Base-by-base conservation (phyloP, 1,284 basidiomycete species). In the Cryptococcus sp. region DNA sequence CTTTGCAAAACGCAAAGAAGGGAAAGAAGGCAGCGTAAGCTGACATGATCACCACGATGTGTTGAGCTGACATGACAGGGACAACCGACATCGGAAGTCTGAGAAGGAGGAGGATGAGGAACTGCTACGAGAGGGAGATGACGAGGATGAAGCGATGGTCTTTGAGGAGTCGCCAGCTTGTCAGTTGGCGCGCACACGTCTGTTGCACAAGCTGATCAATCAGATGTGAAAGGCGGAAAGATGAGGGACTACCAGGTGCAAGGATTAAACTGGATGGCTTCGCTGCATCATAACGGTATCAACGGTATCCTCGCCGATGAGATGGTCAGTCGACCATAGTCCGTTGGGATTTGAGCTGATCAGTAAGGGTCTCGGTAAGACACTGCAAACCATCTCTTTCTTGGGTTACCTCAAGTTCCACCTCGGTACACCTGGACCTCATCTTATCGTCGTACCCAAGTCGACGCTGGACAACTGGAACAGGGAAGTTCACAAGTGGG, bases 31-130 rank as follows among this genome's bases (percentile, higher is more conserved):
- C 80, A 7, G 72, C 74, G 86, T 87, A 72, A 49, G 84, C 38
- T 16, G 26, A 24, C 63, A 18, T 50, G 26, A 16, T 16, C 5
- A 28, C 32, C 26, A 53, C 10, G 14, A 5, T 23, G 21, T 26
- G 28, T 5, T n/a, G 19, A 44, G 41, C 55, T 59, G 45, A 51
- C 43, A 19, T 31, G 28, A 10, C 59, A 84, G 84, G 51, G 87
- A 78, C 52, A 79, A 86, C 46, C 83, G 91, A 34, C 88, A 92
- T 63, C 82, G 94, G 48, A 97, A 94, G 74, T 93, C 89, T 0
- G 94, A 98, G 72, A 97, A 97, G 74, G 94, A 97, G 66, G 94
- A 97, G 69, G 94, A 97, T 55, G 92, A 97, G 61, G 93, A 97
- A 72, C 65, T 97, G 65, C 74, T 97, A 44, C 87, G 91, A 59